These are phyloP conservation scores for Cystobasidiaceae sp. DNA, from an alignment of 1,284 basidiomycete species.

Conservation along the genomic window DNA sequence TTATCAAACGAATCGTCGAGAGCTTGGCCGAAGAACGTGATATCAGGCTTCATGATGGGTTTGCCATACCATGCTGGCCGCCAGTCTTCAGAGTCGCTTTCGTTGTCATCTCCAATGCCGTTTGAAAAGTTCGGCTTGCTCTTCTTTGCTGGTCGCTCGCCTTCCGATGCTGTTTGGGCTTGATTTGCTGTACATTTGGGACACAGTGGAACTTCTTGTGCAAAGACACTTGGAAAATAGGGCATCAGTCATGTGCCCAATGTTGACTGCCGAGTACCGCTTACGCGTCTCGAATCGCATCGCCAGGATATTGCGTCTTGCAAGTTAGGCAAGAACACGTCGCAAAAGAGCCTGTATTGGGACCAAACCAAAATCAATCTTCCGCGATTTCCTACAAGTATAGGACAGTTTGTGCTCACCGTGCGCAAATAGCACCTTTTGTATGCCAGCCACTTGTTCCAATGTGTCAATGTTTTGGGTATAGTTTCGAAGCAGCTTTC, in stretches of 20 bases:
- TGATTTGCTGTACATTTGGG: slow-evolving; percentile 44
- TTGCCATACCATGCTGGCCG: slow-evolving; percentile 58
- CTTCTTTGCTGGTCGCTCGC: slow-evolving; percentile 28
- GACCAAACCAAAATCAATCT: too few species aligned
- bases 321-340: slow-evolving; percentile 81
- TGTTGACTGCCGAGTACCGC: neutral
- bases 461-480: slow-evolving; percentile 67
- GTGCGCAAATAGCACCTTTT: slow-evolving; percentile 84
- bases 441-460: slow-evolving; percentile 77
- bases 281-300: slow-evolving; percentile 59
- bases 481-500: slow-evolving; percentile 72
- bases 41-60: slow-evolving; percentile 61
- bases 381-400: too few species aligned
- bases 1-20: slow-evolving; percentile 71
- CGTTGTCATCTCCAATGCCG: slow-evolving; percentile 42
- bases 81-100: slow-evolving; percentile 49
- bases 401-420: slow-evolving; percentile 51
- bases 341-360: slow-evolving; percentile 65
- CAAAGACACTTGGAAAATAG: slow-evolving; percentile 54
- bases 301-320: slow-evolving; percentile 63
- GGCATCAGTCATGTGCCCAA: slow-evolving; percentile 55
- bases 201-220: slow-evolving; percentile 41
- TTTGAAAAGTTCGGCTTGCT: slow-evolving; percentile 32
- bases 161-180: slow-evolving; percentile 31
- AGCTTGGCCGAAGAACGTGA: slow-evolving; percentile 87